Base-by-base conservation (phyloP, 805 yeast species). In the Debaryomyces prosopidis region DNA sequence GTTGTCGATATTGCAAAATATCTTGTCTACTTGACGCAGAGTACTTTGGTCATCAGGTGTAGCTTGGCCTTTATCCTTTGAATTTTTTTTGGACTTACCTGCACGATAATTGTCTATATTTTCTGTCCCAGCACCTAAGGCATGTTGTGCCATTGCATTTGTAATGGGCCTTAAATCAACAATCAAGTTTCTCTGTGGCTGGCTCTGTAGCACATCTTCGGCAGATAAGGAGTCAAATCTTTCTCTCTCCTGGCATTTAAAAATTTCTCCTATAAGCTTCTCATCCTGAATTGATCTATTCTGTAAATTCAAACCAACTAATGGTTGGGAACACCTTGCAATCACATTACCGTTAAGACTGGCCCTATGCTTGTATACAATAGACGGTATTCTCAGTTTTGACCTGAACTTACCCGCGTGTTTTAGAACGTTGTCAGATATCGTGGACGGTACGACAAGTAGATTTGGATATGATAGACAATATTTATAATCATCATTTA, bases 51-150 rank as follows among this genome's bases (percentile, higher is more conserved):
- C 49, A 31, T 40, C 36, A 1, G 39, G 27, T 3, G 36, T 11
- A n/a, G 19, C 35, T 26, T 23, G 28, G 28, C 19, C 33, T 5
- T 34, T 41, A 19, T 28, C 40, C 17, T 15, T 39, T 18, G 15
- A 35, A 12, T 44, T 50, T 15, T 45, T 32, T n/a, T 44, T 44
- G 12, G 54, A 42, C n/a, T 47, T 33, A 28, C 45, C 53, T 1
- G 71, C 75, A 41, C 82, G 77, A 66, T 94, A 92, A 59, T 89
- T 81, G 46, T 92, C 97, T 76, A 90, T 87, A 52, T 80, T 85
- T 60, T 94, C 99, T 0, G 97, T 86, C 1, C 99, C 99, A n/a
- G 97, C 99, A 10, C 99, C 99, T 12, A 94, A 68, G 0, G 98
- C 98, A 38, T 89, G 88, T 57, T 94, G 98, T 0, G 97, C 98